These are phyloP conservation scores for Neopestalotiopsis rosae DNA, from an alignment of 2,329 filamentous ascomycete species.

Conservation along the genomic window DNA sequence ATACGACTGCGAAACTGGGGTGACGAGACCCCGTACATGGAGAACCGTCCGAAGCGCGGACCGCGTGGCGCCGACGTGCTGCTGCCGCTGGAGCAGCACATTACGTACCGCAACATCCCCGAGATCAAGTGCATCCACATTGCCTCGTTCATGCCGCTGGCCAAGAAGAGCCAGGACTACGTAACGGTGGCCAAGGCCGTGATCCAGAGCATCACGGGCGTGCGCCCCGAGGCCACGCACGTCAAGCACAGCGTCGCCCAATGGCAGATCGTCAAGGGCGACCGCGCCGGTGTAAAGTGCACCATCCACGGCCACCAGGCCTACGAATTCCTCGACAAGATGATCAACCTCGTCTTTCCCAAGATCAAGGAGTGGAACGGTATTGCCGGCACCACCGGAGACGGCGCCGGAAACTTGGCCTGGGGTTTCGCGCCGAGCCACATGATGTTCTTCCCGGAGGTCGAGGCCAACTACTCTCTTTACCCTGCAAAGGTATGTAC, in stretches of 20 bases:
- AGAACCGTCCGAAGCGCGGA: constrained; percentile 83
- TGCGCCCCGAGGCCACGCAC: constrained; percentile 72
- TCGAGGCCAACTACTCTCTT: constrained; percentile 90
- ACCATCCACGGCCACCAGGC: constrained; percentile 81
- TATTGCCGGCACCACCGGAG: constrained; percentile 69
- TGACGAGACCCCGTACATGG: constrained; percentile 90
- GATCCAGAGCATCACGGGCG: constrained; percentile 84
- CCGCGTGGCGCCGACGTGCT: constrained; percentile 80
- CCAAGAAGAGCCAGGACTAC: constrained; percentile 73
- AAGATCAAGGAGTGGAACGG: constrained; percentile 97
- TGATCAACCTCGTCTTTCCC: constrained; percentile 88
- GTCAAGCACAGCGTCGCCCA: constrained; percentile 73
- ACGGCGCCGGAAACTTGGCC: constrained; percentile 84
- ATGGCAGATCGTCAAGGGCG: constrained; percentile 76
- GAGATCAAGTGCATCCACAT: constrained; percentile 81
- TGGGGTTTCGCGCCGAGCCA: constrained; percentile 80
- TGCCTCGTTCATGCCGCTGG: constrained; percentile 74
- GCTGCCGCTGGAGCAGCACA: constrained; percentile 72
- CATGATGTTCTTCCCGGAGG: constrained; percentile 87
- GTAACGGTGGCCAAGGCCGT: constrained; percentile 85
- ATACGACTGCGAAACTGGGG: constrained; percentile 85
- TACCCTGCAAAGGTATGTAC: constrained; percentile 21
- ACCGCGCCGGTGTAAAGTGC: constrained; percentile 76
- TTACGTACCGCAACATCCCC: constrained; percentile 86
- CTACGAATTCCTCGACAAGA: constrained; percentile 88